phyloP scores from a whole-genome alignment of 2,329 filamentous ascomycete genomes.

The Pestalotiopsis sp. region DNA sequence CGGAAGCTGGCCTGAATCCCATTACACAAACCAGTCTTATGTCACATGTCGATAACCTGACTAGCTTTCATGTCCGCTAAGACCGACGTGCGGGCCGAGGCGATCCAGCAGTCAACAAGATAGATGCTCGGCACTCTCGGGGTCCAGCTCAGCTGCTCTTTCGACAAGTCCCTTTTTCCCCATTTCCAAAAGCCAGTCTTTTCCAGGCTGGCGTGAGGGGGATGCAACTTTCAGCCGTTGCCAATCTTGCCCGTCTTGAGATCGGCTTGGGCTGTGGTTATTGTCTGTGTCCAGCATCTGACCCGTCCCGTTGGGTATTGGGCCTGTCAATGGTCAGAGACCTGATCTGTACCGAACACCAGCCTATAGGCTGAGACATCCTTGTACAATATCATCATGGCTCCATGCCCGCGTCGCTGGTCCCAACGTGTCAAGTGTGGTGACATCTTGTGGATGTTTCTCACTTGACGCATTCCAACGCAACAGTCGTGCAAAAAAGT shows the following conservation, averaged over 20 bases:
- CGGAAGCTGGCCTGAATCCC: not conserved
- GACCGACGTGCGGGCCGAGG: not conserved
- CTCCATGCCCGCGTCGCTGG: not conserved
- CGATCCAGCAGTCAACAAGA: not conserved
- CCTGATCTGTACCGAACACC: not conserved
- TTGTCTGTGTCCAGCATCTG: not conserved
- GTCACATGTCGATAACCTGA: conserved; percentile 1
- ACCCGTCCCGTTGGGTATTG: not conserved
- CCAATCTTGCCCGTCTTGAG: not conserved
- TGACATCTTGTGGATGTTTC: not conserved
- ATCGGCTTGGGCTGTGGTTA: not conserved
- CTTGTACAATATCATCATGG: not conserved
- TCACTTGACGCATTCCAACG: not conserved
- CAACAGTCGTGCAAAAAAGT: not conserved
- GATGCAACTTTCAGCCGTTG: not conserved
- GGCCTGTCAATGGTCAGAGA: not conserved
- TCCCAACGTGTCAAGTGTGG: not conserved
- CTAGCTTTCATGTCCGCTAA: not conserved
- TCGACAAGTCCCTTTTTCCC: not conserved
- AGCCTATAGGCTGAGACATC: not conserved
- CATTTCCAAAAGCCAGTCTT: not conserved
- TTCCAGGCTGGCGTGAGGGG: not conserved
- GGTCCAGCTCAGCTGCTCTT: not conserved
- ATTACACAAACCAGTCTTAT: not conserved
- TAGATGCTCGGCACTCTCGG: not conserved